Evolutionary conservation across 164 flowering plant genomes (phyloP), one percentile per base, ranked within the genome.

Genomic region (Euptelea pleiosperma): DNA sequence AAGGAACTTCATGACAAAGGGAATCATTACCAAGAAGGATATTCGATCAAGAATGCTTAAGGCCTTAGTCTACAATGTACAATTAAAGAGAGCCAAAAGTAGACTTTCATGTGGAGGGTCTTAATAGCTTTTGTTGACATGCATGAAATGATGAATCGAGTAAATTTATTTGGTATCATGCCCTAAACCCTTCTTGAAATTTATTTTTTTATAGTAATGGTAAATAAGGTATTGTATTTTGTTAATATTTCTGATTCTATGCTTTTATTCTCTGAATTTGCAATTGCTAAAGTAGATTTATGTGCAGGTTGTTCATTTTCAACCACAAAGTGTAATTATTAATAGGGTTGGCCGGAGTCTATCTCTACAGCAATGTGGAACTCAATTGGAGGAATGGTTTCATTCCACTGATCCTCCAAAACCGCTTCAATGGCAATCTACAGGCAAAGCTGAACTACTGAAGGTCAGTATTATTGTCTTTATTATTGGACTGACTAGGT

Each of bases 231-330:
- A n/a, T n/a, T n/a, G n/a, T n/a, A n/a, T n/a, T n/a, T n/a, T n/a
- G n/a, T n/a, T n/a, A n/a, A n/a, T n/a, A 25, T 39, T 55, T 22
- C 1, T 21, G 25, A n/a, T 12, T n/a, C 10, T 55, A 15, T 55
- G 30, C 43, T 36, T 39, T 8, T 25, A 12, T 60, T 39, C 12
- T 49, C 28, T 49, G 26, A 31, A 30, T 29, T 40, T 25, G 11
- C 21, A 50, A 51, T 30, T 55, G 14, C 16, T 16, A 39, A 25
- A 10, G 16, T 31, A 8, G 31, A 39, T 14, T 50, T 63, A 25
- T 51, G 6, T 81, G 54, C 91, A 94, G 99, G 99, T 87, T 57
- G 75, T 94, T 70, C 95, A 80, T 73, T 84, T 91, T 65, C 96
- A 84, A 75, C 97, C 97, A 43, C 96, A 84, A 35, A 77, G 82